A percentile compares a stretch with the other conserved stretches of the same genome.
These are phyloP conservation scores for Eruca vesicaria DNA, from an alignment of 441 rosid genomes.

Conservation along the genomic window DNA sequence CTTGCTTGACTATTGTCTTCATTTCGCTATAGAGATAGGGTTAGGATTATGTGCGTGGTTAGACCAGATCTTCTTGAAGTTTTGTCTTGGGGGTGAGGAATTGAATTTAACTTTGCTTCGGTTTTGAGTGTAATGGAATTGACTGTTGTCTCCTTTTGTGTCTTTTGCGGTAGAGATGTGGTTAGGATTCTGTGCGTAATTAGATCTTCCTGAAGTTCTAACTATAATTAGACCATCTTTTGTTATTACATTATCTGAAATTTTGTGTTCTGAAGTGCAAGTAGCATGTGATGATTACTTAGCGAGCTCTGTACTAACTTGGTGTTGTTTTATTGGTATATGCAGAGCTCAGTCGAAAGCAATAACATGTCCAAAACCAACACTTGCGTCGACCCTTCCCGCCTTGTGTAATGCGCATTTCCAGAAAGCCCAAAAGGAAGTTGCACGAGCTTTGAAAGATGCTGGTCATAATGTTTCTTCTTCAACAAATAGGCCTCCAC, in stretches of 20 bases:
- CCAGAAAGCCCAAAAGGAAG: conserved; percentile 82
- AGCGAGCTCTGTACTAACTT: not conserved
- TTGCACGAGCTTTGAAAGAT: conserved; percentile 69
- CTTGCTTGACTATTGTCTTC: not conserved
- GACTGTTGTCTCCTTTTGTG: not conserved
- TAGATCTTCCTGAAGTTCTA: not conserved
- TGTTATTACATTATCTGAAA: not conserved
- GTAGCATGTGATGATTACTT: not conserved
- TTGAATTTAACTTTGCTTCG: not conserved
- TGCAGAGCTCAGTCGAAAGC: not conserved
- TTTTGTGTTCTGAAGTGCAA: not conserved
- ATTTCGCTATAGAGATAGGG: not conserved
- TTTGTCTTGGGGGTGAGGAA: too few species aligned
- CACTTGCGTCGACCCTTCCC: conserved; percentile 40
- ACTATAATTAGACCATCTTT: not conserved
- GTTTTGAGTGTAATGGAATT: not conserved
- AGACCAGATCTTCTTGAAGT: not conserved
- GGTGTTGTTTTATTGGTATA: not conserved
- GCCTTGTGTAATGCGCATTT: conserved; percentile 71
- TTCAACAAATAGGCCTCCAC: conserved; percentile 73
- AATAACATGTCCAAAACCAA: not conserved
- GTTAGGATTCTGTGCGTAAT: not conserved
- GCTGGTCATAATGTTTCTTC: conserved; percentile 79
- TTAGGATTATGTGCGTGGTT: not conserved
- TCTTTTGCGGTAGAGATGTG: not conserved